These are phyloP conservation scores for Volvox carteri DNA, from an alignment of 163 green algal species.

Conservation along the genomic window DNA sequence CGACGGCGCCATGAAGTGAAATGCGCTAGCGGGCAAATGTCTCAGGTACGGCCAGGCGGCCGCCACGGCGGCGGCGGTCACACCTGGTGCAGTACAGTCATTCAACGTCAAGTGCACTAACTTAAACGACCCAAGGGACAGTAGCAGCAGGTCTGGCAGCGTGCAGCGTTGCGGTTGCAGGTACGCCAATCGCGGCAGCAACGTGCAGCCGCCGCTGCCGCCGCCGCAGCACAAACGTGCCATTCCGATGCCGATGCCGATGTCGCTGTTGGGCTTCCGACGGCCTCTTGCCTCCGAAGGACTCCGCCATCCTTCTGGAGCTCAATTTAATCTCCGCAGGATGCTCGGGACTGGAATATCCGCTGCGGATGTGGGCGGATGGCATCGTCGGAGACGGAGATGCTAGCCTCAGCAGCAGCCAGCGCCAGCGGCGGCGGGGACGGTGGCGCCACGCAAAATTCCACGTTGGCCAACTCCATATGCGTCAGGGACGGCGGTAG, in stretches of 20 bases:
- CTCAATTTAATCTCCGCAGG: too few species aligned
- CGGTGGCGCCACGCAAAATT: neutral
- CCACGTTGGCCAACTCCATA: conserved; percentile 9
- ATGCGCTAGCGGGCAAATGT: neutral
- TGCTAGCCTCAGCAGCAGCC: neutral
- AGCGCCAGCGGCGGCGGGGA: neutral
- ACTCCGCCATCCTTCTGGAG: too few species aligned
- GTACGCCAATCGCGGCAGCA: neutral
- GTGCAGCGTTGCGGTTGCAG: neutral
- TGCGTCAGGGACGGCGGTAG: conserved; percentile 4
- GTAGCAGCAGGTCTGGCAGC: neutral
- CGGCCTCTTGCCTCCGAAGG: too few species aligned
- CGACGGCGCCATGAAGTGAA: neutral
- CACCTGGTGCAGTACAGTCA: neutral
- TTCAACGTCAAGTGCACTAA: neutral
- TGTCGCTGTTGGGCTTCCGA: neutral
- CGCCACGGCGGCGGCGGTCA: conserved; percentile 1
- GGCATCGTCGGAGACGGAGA: too few species aligned
- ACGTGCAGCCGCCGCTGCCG: neutral
- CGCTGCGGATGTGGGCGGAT: too few species aligned
- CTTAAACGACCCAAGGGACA: neutral
- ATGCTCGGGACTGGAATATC: too few species aligned
- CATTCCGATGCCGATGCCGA: neutral
- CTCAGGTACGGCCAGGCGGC: neutral
- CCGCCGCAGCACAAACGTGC: too few species aligned